Conservation (phyloP, 306 rosid genomes). For the Calophaca sinica region DNA sequence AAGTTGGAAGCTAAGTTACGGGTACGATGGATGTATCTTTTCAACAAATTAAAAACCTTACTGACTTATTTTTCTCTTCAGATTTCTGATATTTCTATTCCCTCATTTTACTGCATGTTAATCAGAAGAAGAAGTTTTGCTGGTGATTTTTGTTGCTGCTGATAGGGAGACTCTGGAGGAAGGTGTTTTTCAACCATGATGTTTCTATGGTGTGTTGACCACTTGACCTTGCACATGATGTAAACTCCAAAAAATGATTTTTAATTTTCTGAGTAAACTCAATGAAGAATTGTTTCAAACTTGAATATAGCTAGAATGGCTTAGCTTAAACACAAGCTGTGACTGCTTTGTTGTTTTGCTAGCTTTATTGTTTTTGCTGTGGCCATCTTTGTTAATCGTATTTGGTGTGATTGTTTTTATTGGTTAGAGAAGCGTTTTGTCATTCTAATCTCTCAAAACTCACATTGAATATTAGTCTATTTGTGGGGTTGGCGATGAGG, state of each 20-base stretch:
- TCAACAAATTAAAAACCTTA: not conserved
- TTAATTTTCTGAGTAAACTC: constrained; percentile 32
- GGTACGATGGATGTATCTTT: constrained; percentile 56
- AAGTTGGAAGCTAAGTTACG: constrained; percentile 73
- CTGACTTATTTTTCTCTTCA: not conserved
- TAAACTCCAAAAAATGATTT: constrained; percentile 40
- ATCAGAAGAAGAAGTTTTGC: constrained; percentile 86
- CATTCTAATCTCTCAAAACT: no score
- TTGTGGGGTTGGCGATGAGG: no score
- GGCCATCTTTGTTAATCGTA: not conserved
- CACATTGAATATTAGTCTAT: no score
- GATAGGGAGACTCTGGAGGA: constrained; percentile 39
- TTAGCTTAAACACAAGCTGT: not conserved
- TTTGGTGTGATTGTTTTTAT: constrained; percentile 24
- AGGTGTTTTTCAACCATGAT: constrained; percentile 29
- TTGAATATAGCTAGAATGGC: constrained; percentile 45
- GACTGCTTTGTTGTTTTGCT: constrained; percentile 5
- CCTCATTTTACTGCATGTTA: constrained; percentile 41
- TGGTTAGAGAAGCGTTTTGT: no score
- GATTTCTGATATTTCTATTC: constrained; percentile 41
- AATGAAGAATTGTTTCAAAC: constrained; percentile 40
- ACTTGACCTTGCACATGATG: constrained; percentile 30
- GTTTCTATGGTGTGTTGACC: constrained; percentile 29
- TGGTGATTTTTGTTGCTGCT: constrained; percentile 62
- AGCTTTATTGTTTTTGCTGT: constrained; percentile 15